phyloP scores from a whole-genome alignment of 257 asterid species.

The Solanum dulcamara region DNA sequence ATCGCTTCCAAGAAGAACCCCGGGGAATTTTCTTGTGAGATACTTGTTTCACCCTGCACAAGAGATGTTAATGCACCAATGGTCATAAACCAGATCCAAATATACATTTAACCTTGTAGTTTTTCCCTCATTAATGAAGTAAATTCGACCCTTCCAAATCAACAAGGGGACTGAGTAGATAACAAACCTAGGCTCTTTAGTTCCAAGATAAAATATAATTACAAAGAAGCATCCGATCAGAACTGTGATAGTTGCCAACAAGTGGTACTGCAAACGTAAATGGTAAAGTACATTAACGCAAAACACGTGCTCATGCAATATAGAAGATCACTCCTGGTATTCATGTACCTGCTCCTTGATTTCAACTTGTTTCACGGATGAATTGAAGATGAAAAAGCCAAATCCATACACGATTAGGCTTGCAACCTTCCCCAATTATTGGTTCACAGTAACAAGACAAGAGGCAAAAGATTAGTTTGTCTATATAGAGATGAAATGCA shows the following conservation, averaged over 20 bases:
- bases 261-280: conserved; percentile 47
- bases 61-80: background rate
- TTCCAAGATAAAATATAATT: conserved; percentile 56
- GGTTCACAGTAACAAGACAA: background rate
- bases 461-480: background rate
- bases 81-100: background rate
- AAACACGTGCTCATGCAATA: background rate
- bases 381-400: conserved; percentile 57
- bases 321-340: background rate
- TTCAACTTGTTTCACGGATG: conserved; percentile 23
- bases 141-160: background rate
- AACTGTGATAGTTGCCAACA: conserved; percentile 67
- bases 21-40: conserved; percentile 24
- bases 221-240: conserved; percentile 67
- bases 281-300: background rate
- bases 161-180: background rate
- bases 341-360: conserved; percentile 57
- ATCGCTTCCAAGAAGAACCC: conserved; percentile 59
- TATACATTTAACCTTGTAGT: background rate
- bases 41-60: conserved; percentile 45
- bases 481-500: background rate
- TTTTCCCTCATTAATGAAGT: background rate
- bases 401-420: conserved; percentile 65
- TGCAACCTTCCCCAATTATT: conserved; percentile 39
- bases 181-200: conserved; percentile 73